phyloP scores from a whole-genome alignment of 306 rosid genomes.

The Gleditsia sinensis region DNA sequence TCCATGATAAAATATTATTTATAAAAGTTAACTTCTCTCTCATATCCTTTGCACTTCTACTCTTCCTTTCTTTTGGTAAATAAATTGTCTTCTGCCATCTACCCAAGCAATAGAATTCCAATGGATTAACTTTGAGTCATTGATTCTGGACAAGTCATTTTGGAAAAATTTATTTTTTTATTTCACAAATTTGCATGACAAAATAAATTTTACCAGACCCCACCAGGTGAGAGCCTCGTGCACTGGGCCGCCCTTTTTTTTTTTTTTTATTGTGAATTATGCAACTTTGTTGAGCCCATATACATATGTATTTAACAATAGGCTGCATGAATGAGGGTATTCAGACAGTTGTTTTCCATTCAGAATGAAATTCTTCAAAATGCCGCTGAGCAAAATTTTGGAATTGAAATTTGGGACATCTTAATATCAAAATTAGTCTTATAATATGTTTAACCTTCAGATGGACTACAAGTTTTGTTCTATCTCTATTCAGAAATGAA shows the following conservation, averaged over 20 bases:
- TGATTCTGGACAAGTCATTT: constrained; percentile 24
- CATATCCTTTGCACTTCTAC: constrained; percentile 4
- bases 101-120: not conserved
- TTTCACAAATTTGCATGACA: constrained; percentile 1
- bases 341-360: not conserved
- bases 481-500: not conserved
- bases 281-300: not conserved
- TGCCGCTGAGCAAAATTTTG: not conserved
- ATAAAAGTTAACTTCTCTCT: not conserved
- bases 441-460: not conserved
- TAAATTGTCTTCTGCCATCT: not conserved
- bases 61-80: not conserved
- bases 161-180: not conserved
- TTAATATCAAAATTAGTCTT: not conserved
- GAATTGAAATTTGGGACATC: not conserved
- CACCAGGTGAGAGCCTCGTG: too few species aligned
- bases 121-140: not conserved
- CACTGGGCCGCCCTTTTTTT: too few species aligned
- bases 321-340: not conserved
- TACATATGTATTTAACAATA: not conserved
- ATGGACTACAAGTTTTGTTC: not conserved
- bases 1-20: not conserved
- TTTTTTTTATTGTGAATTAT: too few species aligned
- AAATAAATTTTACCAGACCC: not conserved
- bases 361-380: not conserved